Evolutionary conservation across 805 yeast genomes (phyloP), one percentile per base, ranked within the genome.

Genomic region (Saturnispora silvae): DNA sequence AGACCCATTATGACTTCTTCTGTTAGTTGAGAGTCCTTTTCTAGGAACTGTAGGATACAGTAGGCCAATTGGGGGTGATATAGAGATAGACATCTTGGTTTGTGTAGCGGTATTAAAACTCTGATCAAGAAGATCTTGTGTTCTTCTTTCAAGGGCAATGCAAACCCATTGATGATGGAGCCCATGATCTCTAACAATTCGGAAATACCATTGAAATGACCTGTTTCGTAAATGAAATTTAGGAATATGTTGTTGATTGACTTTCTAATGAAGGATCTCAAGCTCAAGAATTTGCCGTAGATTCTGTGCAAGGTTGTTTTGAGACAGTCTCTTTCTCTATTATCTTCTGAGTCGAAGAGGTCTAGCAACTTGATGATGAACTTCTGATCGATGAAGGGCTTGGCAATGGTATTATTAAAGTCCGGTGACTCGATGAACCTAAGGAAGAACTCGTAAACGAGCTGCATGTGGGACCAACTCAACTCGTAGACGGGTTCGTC

Each of bases 401-500:
- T 87, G 22, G 98, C 98, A 33, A 81, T 66, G 37, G 85, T 85
- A 54, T 87, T 95, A 54, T 84, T 83, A 59, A 92, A 89, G 60
- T 87, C 96, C 2, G 95, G 94, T 45, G 89, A 77, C 61, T 92
- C 97, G 37, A 92, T 79, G 60, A 92, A 89, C 51, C 95, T 68
- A 42, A 92, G 64, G 56, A 92, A 89, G 52, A 92, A 85, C 59
- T 92, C 97, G 63, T 92, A 92, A 23, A 87, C 94, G 30, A 86
- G 72, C 60, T 85, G 94, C 97, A 92, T 92, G 57, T 92, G 98
- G 10, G 97, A 95, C 98, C 98, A 92, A 8, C 96, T 87, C 45
- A 89, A 74, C 57, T 92, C 97, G 50, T 77, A 76, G 27, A 92
- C 94, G 3, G 97, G 97, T 60, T 92, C 98, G 63, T 92, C 98